phyloP scores from a whole-genome alignment of 805 yeast species.

The Metschnikowia lochheadii region DNA sequence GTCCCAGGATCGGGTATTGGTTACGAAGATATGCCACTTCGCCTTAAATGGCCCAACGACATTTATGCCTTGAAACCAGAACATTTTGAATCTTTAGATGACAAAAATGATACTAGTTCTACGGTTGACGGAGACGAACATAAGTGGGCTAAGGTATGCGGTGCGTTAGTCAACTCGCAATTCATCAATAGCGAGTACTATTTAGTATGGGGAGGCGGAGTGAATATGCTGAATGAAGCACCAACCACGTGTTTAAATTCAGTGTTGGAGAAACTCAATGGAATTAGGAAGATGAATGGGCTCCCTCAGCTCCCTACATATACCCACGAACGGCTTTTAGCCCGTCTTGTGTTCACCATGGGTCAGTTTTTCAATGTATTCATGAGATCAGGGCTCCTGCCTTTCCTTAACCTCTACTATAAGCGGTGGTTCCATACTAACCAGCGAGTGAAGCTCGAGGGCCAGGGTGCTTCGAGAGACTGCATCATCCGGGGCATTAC shows the following conservation, averaged over 20 bases:
- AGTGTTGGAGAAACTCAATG: slow-evolving; percentile 61
- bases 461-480: slow-evolving; percentile 33
- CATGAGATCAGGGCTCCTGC: slow-evolving; percentile 57
- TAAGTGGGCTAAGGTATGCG: slow-evolving; percentile 73
- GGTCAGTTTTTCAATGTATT: slow-evolving; percentile 61
- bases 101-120: slow-evolving; percentile 29
- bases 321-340: slow-evolving; percentile 53
- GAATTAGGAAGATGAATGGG: slow-evolving; percentile 41
- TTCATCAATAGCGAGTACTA: slow-evolving; percentile 56
- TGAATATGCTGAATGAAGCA: slow-evolving; percentile 77
- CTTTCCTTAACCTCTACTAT: slow-evolving; percentile 70
- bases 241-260: slow-evolving; percentile 88
- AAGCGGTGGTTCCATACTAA: slow-evolving; percentile 79
- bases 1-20: slow-evolving; percentile 43
- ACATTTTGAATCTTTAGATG: slow-evolving; percentile 31
- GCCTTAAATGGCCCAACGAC: slow-evolving; percentile 97
- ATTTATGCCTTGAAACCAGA: slow-evolving; percentile 72
- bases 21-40: slow-evolving; percentile 71
- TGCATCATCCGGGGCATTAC: slow-evolving; percentile 81
- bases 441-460: slow-evolving; percentile 59
- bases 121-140: slow-evolving; percentile 54
- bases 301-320: slow-evolving; percentile 43
- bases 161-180: slow-evolving; percentile 79
- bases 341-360: slow-evolving; percentile 62
- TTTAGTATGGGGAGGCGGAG: slow-evolving; percentile 80